Percentiles rank a stretch among this genome's conserved stretches.
Evolutionary conservation across 805 yeast species (phyloP).

Genomic region (Ogataea degrootiae): DNA sequence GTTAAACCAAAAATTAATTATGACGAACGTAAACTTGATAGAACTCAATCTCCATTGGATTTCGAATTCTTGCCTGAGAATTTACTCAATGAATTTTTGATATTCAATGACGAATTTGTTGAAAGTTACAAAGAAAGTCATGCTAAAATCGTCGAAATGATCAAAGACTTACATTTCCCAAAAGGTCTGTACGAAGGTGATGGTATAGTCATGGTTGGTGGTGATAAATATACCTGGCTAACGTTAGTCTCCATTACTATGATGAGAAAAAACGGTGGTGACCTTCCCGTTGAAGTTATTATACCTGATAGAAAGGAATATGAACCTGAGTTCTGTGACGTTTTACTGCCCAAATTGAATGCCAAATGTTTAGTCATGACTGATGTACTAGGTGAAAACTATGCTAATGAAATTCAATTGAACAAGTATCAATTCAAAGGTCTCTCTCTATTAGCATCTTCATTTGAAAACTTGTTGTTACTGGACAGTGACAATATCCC

Average conservation of each 20-base stretch:
- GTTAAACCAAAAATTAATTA: slow-evolving; percentile 13
- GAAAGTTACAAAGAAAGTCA: slow-evolving; percentile 41
- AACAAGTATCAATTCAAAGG: slow-evolving; percentile 33
- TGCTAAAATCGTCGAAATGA: slow-evolving; percentile 32
- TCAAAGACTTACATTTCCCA: slow-evolving; percentile 32
- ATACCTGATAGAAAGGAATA: slow-evolving; percentile 34
- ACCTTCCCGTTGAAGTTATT: slow-evolving; percentile 41
- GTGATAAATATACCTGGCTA: slow-evolving; percentile 50
- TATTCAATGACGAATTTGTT: slow-evolving; percentile 39
- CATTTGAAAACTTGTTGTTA: slow-evolving; percentile 42
- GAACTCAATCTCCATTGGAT: slow-evolving; percentile 11
- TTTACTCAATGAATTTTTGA: slow-evolving; percentile 27
- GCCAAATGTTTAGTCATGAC: slow-evolving; percentile 39
- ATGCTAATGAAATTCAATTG: slow-evolving; percentile 19
- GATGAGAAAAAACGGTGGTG: slow-evolving; percentile 44
- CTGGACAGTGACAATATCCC: slow-evolving; percentile 45
- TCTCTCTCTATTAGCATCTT: slow-evolving; percentile 38
- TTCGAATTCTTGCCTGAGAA: slow-evolving; percentile 10
- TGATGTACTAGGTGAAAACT: slow-evolving; percentile 31
- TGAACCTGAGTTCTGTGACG: slow-evolving; percentile 36
- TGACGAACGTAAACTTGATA: slow-evolving; percentile 6
- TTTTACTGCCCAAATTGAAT: slow-evolving; percentile 33
- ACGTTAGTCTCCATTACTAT: slow-evolving; percentile 43
- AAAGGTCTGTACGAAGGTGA: slow-evolving; percentile 40
- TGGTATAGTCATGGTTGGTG: slow-evolving; percentile 61